These are phyloP conservation scores for Ceratobasidium sp. DNA, from an alignment of 1,284 basidiomycete genomes.

Conservation along the genomic window DNA sequence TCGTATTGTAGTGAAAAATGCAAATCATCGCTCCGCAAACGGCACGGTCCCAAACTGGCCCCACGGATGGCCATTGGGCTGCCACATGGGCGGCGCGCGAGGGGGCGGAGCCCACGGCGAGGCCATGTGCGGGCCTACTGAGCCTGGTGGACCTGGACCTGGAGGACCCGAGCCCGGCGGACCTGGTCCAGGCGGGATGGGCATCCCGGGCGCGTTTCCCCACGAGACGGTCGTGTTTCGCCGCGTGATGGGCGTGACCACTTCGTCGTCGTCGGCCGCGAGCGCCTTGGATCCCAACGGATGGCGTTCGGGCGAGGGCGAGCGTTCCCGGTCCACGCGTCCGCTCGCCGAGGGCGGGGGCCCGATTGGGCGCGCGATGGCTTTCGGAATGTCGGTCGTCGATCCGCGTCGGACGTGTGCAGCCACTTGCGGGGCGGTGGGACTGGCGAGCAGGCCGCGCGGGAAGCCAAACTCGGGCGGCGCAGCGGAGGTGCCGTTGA, in stretches of 20 bases:
- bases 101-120: constrained; percentile 23
- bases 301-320: constrained; percentile 19
- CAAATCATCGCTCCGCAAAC: constrained; percentile 31
- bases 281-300: constrained; percentile 32
- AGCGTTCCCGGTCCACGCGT: constrained; percentile 18
- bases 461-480: constrained; percentile 28
- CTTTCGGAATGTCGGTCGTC: constrained; percentile 25
- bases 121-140: constrained; percentile 1
- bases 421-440: constrained; percentile 17
- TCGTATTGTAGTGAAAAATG: no score
- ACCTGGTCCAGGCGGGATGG: background rate
- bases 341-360: background rate
- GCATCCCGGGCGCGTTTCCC: constrained; percentile 17
- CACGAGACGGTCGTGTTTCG: constrained; percentile 32
- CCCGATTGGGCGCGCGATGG: constrained; percentile 29
- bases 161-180: background rate
- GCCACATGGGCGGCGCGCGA: constrained; percentile 22
- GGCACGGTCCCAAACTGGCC: constrained; percentile 28
- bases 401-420: constrained; percentile 25
- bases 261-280: constrained; percentile 32
- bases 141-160: background rate
- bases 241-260: constrained; percentile 23
- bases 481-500: constrained; percentile 7
- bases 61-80: constrained; percentile 32
- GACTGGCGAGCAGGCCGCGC: constrained; percentile 27